Percentiles rank a stretch among this genome's conserved stretches.
These are phyloP conservation scores for Flaveria brownii DNA, from an alignment of 129 eudicot genomes.

Conservation along the genomic window DNA sequence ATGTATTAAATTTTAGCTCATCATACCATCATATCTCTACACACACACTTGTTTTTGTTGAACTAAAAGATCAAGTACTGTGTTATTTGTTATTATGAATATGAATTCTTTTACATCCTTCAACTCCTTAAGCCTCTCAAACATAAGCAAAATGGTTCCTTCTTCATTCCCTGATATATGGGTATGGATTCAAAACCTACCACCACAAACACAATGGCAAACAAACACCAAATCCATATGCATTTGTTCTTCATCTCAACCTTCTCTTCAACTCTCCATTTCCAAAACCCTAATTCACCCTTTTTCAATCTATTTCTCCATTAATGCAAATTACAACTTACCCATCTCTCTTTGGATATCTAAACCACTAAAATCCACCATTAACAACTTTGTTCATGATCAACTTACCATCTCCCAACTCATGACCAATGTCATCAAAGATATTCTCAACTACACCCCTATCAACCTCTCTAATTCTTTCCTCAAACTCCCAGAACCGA, in stretches of 20 bases:
- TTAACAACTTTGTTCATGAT: slow-evolving; percentile 26
- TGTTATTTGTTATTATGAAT: background rate
- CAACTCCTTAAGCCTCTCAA: slow-evolving; percentile 4
- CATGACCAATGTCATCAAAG: slow-evolving; percentile 53
- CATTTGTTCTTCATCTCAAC: slow-evolving; percentile 68
- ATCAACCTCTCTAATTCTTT: slow-evolving; percentile 38
- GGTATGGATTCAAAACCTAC: slow-evolving; percentile 70
- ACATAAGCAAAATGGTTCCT: slow-evolving; percentile 17
- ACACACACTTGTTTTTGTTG: background rate
- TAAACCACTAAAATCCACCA: slow-evolving; percentile 43
- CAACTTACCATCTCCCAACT: slow-evolving; percentile 37
- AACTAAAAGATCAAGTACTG: background rate
- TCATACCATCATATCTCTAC: background rate
- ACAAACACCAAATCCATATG: slow-evolving; percentile 46
- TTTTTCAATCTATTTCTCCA: slow-evolving; percentile 50
- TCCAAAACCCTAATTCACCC: slow-evolving; percentile 38
- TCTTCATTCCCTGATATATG: slow-evolving; percentile 63
- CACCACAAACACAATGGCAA: slow-evolving; percentile 63
- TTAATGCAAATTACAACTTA: slow-evolving; percentile 52
- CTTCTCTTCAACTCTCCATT: slow-evolving; percentile 56
- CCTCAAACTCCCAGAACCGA: slow-evolving; percentile 42
- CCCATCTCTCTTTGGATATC: slow-evolving; percentile 79
- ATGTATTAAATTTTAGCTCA: background rate
- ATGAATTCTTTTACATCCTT: slow-evolving; percentile 8
- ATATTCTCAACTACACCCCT: slow-evolving; percentile 58